Conservation (phyloP, 225 moss, liverwort and hornwort species). For the Pseudoscleropodium purum region DNA sequence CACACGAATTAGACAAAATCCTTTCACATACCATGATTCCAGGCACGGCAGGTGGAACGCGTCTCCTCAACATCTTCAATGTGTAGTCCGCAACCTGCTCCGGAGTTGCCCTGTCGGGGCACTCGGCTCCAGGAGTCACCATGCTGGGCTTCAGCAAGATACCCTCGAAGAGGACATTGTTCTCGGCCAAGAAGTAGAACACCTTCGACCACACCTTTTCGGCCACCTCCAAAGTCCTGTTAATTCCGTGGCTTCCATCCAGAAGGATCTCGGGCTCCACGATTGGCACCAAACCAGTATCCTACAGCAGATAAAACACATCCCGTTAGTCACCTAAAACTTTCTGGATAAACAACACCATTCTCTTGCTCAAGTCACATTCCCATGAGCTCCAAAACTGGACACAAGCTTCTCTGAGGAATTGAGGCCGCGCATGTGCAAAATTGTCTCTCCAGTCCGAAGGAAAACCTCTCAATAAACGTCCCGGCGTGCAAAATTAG, state of each 20-base stretch:
- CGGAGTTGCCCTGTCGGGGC: conserved; percentile 44
- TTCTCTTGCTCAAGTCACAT: background rate
- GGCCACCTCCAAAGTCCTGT: conserved; percentile 47
- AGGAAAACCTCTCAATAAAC: background rate
- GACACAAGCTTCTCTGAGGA: background rate
- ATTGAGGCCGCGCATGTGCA: background rate
- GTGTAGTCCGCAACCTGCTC: conserved; percentile 57
- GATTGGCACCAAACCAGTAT: conserved; percentile 50
- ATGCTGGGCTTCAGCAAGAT: conserved; percentile 60
- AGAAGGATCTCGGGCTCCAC: conserved; percentile 49
- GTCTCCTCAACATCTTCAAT: conserved; percentile 43
- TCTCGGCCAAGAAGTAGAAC: conserved; percentile 48
- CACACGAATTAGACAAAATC: background rate
- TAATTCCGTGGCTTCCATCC: conserved; percentile 49
- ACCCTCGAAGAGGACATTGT: conserved; percentile 48
- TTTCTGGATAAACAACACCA: background rate
- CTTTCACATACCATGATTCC: conserved; percentile 40
- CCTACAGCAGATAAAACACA: background rate
- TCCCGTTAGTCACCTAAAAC: background rate
- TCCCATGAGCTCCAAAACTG: background rate
- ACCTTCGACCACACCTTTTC: conserved; percentile 58
- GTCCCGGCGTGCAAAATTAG: background rate
- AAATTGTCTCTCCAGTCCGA: background rate
- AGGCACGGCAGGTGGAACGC: conserved; percentile 53
- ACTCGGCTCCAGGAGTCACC: conserved; percentile 57